Evolutionary conservation across 192 early-diverging fungal genomes (phyloP).

Genomic region (Backusella circina): DNA sequence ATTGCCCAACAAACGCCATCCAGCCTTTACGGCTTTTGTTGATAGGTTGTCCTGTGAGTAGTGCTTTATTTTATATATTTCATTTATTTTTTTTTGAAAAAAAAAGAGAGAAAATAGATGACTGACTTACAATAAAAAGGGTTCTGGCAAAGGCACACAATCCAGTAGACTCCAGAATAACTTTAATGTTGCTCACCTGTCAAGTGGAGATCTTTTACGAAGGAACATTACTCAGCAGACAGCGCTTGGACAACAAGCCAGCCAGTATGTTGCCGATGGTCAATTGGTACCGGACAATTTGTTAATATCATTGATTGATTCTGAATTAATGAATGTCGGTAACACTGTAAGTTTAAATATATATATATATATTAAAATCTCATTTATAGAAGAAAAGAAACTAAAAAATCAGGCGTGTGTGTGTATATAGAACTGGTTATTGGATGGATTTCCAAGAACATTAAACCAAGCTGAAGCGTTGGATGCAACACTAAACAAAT

Average conservation of each 20-base stretch:
- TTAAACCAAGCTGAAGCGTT: conserved; percentile 76
- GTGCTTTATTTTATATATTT: background rate
- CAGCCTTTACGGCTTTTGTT: conserved; percentile 65
- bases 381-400: background rate
- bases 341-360: conserved; percentile 38
- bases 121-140: conserved; percentile 38
- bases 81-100: background rate
- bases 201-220: conserved; percentile 88
- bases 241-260: conserved; percentile 55
- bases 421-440: conserved; percentile 59
- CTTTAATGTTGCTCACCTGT: conserved; percentile 68
- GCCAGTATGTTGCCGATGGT: conserved; percentile 46
- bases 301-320: conserved; percentile 59
- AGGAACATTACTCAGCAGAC: conserved; percentile 73
- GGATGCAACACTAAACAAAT: conserved; percentile 51
- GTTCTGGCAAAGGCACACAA: conserved; percentile 91
- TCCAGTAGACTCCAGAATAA: conserved; percentile 66
- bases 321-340: conserved; percentile 52
- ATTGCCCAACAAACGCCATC: conserved; percentile 22
- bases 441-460: conserved; percentile 92
- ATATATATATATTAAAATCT: too few species aligned
- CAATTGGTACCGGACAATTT: conserved; percentile 71
- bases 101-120: background rate
- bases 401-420: background rate
- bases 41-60: conserved; percentile 73